Evolutionary conservation across 1,284 basidiomycete genomes (phyloP).

Genomic region (Bondarzewia mesenterica): DNA sequence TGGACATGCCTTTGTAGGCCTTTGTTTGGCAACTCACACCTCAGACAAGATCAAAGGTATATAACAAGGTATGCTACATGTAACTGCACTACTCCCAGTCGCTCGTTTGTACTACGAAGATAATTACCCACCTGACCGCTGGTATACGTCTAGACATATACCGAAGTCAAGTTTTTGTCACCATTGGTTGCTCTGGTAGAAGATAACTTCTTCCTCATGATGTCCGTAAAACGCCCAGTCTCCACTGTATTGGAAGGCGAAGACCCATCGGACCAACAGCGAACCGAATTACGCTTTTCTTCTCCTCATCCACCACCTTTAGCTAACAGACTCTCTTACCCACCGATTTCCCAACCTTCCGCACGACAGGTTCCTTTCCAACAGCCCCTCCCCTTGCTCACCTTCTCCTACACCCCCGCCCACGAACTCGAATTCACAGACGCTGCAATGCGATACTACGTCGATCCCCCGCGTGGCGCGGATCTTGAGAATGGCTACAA

Average conservation of each 20-base stretch:
- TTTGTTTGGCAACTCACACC: too few relatives aligned
- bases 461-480: conserved; percentile 52
- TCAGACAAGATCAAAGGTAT: too few relatives aligned
- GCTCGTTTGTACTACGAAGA: too few relatives aligned
- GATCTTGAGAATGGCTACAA: conserved; percentile 62
- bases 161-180: not conserved
- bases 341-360: conserved; percentile 14
- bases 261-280: not conserved
- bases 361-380: conserved; percentile 27
- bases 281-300: not conserved
- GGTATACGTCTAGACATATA: not conserved
- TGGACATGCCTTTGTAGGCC: too few relatives aligned
- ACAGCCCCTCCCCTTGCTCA: conserved; percentile 35
- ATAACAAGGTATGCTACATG: too few relatives aligned
- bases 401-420: conserved; percentile 37
- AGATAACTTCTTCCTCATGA: too few relatives aligned
- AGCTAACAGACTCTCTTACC: conserved; percentile 16
- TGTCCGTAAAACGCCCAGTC: not conserved
- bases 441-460: conserved; percentile 61
- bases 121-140: too few relatives aligned
- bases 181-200: too few relatives aligned
- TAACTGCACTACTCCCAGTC: too few relatives aligned
- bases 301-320: not conserved
- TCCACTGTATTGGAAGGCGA: not conserved
- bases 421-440: conserved; percentile 56